These are phyloP conservation scores for Danielia oregonensis DNA, from an alignment of 805 yeast species.

Conservation along the genomic window DNA sequence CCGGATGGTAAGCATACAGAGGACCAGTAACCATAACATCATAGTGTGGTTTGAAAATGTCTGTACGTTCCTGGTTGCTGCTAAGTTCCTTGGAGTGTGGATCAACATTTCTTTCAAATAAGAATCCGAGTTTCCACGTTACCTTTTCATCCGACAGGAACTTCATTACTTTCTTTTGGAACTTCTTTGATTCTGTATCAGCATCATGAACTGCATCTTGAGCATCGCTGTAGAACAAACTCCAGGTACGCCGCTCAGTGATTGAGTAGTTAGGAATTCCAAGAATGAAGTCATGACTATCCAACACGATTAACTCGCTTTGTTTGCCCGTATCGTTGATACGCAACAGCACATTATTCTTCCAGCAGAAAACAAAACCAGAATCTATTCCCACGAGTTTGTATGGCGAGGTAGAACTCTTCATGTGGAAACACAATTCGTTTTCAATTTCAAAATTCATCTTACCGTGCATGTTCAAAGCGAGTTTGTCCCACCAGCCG, in stretches of 20 bases:
- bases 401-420: slow-evolving; percentile 59
- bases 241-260: slow-evolving; percentile 35
- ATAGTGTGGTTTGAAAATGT: slow-evolving; percentile 57
- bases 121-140: slow-evolving; percentile 71
- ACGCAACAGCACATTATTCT: slow-evolving; percentile 45
- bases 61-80: slow-evolving; percentile 40
- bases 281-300: slow-evolving; percentile 53
- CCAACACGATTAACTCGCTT: slow-evolving; percentile 48
- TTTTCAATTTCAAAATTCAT: slow-evolving; percentile 44
- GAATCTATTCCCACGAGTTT: slow-evolving; percentile 53
- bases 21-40: slow-evolving; percentile 62
- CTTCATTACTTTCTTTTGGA: slow-evolving; percentile 47
- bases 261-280: slow-evolving; percentile 51
- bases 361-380: slow-evolving; percentile 66
- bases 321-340: slow-evolving; percentile 50
- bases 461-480: slow-evolving; percentile 52
- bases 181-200: slow-evolving; percentile 28
- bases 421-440: slow-evolving; percentile 60
- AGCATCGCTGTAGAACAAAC: slow-evolving; percentile 27
- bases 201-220: slow-evolving; percentile 13
- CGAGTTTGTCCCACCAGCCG: slow-evolving; percentile 52
- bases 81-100: slow-evolving; percentile 27
- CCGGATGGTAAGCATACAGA: slow-evolving; percentile 53
- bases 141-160: slow-evolving; percentile 59
- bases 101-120: slow-evolving; percentile 61